Evolutionary conservation across 2,329 filamentous ascomycete genomes (phyloP), one percentile per base, ranked within the genome.

Genomic region (Drechmeria coniospora): DNA sequence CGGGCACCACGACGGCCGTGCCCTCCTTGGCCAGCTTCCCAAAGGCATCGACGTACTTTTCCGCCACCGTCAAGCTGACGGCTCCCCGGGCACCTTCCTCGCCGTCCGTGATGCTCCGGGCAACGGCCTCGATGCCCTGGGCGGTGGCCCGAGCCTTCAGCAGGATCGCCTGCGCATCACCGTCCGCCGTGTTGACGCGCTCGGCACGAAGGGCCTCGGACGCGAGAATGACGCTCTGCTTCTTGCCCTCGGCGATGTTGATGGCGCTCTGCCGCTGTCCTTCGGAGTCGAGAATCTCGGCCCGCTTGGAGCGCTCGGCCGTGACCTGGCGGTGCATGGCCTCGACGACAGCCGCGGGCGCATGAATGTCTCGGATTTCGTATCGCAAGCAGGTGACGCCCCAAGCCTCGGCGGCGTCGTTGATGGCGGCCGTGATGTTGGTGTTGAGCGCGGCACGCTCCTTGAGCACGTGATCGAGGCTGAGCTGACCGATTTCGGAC

Each of bases 261-360:
- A 98, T 98, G 21, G 90, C 90, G 45, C 78, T 87, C 60, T 98
- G 90, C 36, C 90, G 69, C 58, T 98, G 90, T 57, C 90, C 90
- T 50, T 98, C 90, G 1, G 83, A 93, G 33, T 98, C 90, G 26
- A 98, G 66, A 44, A 98, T 98, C 60, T 98, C 90, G 31, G 90
- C 90, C 38, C 90, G 79, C 68, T 98, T 98, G 46, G 81, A 92
- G 23, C 90, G 79, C 61, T 98, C 90, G 12, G 90, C 90, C 0
- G 90, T 95, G 27, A 98, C 90, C 53, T 95, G 87, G 38, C 90
- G 73, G 61, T 98, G 90, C 90, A 98, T 98, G 45, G 90, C 90
- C 45, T 86, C 82, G 34, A 95, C 87, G 9, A 98, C 90, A 27
- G 79, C 79, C 18, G 77, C 81, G 2, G 90, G 90, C 0, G 90